Evolutionary conservation across 169 alveolate species (phyloP).

Genomic region (Cryptosporidium tyzzeri): DNA sequence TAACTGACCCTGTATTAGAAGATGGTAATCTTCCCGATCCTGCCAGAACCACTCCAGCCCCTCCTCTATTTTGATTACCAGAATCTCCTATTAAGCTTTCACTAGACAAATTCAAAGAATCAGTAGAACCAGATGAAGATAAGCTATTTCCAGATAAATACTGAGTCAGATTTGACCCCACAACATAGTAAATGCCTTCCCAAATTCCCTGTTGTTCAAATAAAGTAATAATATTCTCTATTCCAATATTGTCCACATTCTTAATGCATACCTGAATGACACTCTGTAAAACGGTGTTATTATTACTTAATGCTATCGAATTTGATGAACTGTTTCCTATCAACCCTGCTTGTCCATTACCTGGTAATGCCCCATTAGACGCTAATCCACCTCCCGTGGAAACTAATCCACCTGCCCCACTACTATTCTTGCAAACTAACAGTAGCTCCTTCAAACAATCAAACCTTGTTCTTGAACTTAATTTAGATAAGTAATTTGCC

Average conservation of each 20-base stretch:
- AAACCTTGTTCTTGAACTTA: constrained; percentile 79
- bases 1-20: constrained; percentile 85
- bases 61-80: constrained; percentile 81
- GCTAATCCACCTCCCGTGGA: not conserved
- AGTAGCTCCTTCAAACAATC: constrained; percentile 67
- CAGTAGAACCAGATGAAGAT: constrained; percentile 40
- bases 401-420: not conserved
- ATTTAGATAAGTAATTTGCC: constrained; percentile 81
- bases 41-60: constrained; percentile 85
- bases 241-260: constrained; percentile 91
- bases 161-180: constrained; percentile 56
- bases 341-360: not conserved
- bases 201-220: constrained; percentile 83
- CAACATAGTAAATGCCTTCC: constrained; percentile 73
- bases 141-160: constrained; percentile 17
- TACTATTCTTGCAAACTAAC: constrained; percentile 31
- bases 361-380: not conserved
- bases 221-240: constrained; percentile 89
- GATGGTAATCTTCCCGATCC: constrained; percentile 86
- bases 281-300: constrained; percentile 86
- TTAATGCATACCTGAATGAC: constrained; percentile 93
- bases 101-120: not conserved
- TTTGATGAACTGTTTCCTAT: constrained; percentile 5
- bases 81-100: constrained; percentile 80
- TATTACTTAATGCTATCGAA: constrained; percentile 52